These are phyloP conservation scores for Plantago coronopus DNA, from an alignment of 305 asterid species.

Conservation along the genomic window DNA sequence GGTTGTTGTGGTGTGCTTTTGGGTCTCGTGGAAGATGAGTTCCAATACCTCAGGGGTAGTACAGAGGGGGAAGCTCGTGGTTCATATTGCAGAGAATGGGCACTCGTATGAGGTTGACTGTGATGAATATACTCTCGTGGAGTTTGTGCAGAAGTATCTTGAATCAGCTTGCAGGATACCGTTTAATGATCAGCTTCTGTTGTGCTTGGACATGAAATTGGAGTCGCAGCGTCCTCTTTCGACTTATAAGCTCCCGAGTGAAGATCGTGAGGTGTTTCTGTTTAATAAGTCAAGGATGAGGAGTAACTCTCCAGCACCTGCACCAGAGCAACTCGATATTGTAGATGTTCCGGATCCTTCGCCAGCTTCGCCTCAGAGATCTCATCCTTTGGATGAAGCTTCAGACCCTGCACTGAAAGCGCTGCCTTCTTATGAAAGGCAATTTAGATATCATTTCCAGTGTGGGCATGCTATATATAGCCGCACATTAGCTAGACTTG, in stretches of 20 bases:
- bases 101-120: slow-evolving; percentile 67
- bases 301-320: slow-evolving; percentile 57
- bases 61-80: slow-evolving; percentile 72
- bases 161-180: slow-evolving; percentile 65
- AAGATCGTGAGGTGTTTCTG: slow-evolving; percentile 68
- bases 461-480: slow-evolving; percentile 64
- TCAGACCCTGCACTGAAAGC: slow-evolving; percentile 89
- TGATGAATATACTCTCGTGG: slow-evolving; percentile 67
- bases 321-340: slow-evolving; percentile 52
- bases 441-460: slow-evolving; percentile 83
- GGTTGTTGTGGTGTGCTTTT: slow-evolving; percentile 20
- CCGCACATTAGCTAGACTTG: slow-evolving; percentile 50
- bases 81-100: slow-evolving; percentile 87
- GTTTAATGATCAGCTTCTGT: slow-evolving; percentile 69
- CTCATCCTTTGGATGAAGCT: slow-evolving; percentile 80
- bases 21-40: slow-evolving; percentile 43
- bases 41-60: slow-evolving; percentile 47
- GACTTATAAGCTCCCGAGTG: slow-evolving; percentile 68
- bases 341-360: slow-evolving; percentile 64
- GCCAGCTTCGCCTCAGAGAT: slow-evolving; percentile 49
- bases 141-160: slow-evolving; percentile 56
- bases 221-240: slow-evolving; percentile 76
- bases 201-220: slow-evolving; percentile 84
- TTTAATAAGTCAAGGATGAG: slow-evolving; percentile 84
- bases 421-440: slow-evolving; percentile 86